A percentile compares a stretch with the other conserved stretches of the same genome.
Conservation (phyloP, 1,284 basidiomycete genomes). For the Kalmanozyma brasiliensis region DNA sequence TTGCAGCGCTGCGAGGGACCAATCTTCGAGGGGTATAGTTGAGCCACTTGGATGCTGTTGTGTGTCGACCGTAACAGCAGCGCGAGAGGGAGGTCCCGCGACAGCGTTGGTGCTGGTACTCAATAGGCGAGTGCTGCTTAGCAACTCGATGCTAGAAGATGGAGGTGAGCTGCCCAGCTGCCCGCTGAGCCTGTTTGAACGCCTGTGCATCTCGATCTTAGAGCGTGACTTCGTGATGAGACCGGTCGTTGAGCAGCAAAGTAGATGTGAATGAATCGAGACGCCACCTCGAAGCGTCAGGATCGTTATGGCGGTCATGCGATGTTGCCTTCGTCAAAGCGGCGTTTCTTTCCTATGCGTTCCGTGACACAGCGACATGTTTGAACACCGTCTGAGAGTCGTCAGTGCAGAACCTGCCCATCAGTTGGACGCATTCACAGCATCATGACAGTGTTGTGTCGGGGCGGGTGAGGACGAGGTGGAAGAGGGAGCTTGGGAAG, state of each 20-base stretch:
- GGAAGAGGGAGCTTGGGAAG: background rate
- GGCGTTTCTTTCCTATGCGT: no score
- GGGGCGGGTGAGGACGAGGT: background rate
- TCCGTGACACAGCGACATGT: no score
- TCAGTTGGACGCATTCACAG: no score
- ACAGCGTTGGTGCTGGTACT: background rate
- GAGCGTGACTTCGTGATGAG: no score
- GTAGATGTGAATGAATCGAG: background rate
- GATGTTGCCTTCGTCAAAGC: background rate
- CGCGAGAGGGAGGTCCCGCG: constrained; percentile 5
- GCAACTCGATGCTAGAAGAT: background rate
- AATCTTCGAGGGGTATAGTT: constrained; percentile 27
- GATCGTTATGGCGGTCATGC: background rate
- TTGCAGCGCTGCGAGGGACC: constrained; percentile 22
- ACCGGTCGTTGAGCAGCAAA: no score
- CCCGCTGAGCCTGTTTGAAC: constrained; percentile 9
- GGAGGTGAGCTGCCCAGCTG: background rate
- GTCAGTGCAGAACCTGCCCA: background rate
- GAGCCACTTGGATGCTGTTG: background rate
- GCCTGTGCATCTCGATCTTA: constrained; percentile 18
- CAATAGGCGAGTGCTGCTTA: background rate
- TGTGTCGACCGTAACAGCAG: background rate
- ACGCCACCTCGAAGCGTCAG: background rate
- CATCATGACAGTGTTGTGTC: no score
- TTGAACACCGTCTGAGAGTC: no score